These are phyloP conservation scores for Panus rudis DNA, from an alignment of 768 basidiomycete genomes.

Conservation along the genomic window DNA sequence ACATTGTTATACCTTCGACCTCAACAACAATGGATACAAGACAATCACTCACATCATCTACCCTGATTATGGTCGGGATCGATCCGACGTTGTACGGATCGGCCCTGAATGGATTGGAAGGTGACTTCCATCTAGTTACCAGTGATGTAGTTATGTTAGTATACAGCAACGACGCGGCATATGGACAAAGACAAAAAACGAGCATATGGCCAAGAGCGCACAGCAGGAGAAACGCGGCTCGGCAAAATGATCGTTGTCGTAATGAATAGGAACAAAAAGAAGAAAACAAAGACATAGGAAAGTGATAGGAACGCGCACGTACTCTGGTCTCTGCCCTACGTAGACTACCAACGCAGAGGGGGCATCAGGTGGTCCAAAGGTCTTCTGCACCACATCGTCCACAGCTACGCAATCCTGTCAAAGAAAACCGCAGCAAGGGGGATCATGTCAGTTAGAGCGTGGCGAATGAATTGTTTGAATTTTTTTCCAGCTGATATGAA, in stretches of 20 bases:
- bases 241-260: conserved; percentile 1
- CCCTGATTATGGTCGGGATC: conserved; percentile 63
- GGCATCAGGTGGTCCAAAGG: conserved; percentile 37
- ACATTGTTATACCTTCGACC: not conserved
- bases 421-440: conserved; percentile 3
- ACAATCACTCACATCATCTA: conserved; percentile 42
- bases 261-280: not conserved
- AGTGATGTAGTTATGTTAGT: not conserved
- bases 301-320: conserved; percentile 29
- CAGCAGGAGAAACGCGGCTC: conserved; percentile 1
- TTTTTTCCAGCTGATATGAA: too few species aligned
- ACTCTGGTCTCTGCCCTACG: conserved; percentile 62
- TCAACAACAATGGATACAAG: conserved; percentile 5
- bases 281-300: too few species aligned
- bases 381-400: conserved; percentile 44
- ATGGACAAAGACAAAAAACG: not conserved
- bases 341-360: conserved; percentile 59
- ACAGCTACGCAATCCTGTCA: conserved; percentile 67
- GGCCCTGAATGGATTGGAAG: conserved; percentile 50
- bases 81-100: conserved; percentile 53
- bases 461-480: not conserved
- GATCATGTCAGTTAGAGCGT: conserved; percentile 5
- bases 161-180: too few species aligned
- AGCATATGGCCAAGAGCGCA: not conserved
- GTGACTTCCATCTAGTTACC: conserved; percentile 54